These are phyloP conservation scores for Kwoniella botswanensis DNA, from an alignment of 768 basidiomycete genomes.

Conservation along the genomic window DNA sequence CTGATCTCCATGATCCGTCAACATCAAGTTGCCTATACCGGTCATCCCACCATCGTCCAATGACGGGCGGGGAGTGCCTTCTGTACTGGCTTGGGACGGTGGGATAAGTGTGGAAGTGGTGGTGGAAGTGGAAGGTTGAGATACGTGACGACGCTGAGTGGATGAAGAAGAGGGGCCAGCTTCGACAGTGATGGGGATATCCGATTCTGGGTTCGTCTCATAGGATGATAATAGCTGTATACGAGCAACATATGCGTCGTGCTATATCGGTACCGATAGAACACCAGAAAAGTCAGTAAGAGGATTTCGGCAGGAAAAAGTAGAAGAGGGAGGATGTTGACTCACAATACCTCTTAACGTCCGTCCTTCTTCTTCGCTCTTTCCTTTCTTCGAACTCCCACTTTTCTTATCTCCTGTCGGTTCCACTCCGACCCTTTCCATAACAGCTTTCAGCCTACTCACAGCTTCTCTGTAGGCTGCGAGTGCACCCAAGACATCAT, in stretches of 20 bases:
- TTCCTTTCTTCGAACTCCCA: conserved; percentile 12
- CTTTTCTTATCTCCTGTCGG: conserved; percentile 29
- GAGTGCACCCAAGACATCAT: conserved; percentile 54
- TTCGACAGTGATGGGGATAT: neutral
- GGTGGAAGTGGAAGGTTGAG: conserved; percentile 25
- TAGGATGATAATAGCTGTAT: conserved; percentile 49
- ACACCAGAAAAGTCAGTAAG: neutral
- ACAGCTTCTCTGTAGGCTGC: conserved; percentile 55
- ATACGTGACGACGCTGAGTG: neutral
- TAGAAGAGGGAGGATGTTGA: neutral
- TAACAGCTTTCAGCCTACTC: conserved; percentile 47
- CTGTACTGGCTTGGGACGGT: conserved; percentile 4
- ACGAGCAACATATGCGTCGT: conserved; percentile 57
- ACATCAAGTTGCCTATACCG: conserved; percentile 47
- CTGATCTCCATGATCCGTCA: conserved; percentile 24
- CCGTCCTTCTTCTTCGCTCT: conserved; percentile 53
- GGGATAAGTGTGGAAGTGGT: conserved; percentile 37
- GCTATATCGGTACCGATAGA: conserved; percentile 30
- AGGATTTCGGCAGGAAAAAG: neutral
- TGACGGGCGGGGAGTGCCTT: conserved; percentile 42
- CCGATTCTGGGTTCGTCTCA: conserved; percentile 18
- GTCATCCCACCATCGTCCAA: conserved; percentile 34
- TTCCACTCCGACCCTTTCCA: conserved; percentile 55
- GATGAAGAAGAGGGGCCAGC: conserved; percentile 12
- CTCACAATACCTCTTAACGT: conserved; percentile 57